Base-by-base conservation (phyloP, 2,329 filamentous ascomycete species). In the Botrytis deweyae region DNA sequence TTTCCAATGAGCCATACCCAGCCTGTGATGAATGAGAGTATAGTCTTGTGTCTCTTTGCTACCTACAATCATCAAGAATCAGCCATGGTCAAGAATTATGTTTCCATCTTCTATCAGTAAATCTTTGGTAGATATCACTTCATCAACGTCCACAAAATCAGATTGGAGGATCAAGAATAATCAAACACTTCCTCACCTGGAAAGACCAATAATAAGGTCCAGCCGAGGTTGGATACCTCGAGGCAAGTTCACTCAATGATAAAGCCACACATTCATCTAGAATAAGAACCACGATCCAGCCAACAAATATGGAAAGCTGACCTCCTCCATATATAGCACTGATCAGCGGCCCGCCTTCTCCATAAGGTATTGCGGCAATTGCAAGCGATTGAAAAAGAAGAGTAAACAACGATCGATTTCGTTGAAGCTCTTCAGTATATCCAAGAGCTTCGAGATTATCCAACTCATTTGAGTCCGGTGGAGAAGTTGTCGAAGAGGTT, bases 131-230 rank as follows among this genome's bases (percentile, higher is more conserved):
- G 10, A 40, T 1, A 25, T 65, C 42, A n/a, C 64, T 38, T 52
- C n/a, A n/a, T 33, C 52, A 16, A 20, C 16, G 22, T 58, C 49
- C 10, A 44, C 8, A 36, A 20, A 44, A 16, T 14, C 5, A n/a
- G 22, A 59, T 22, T 22, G 20, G 4, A 4, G 16, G 20, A 3
- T 18, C 14, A 9, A 29, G 22, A 68, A 55, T 2, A n/a, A 55
- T n/a, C 61, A 63, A 25, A 38, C 9, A 16, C 3, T 20, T 59
- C 3, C 70, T 42, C n/a, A 72, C 70, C 89, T 93, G 93, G 80
- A 92, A 93, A 9, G 91, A 90, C 83, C 93, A 91, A 81, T 93
- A 93, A 84, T 94, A 94, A 72, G 93, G 91, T 81, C 91, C 92
- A 79, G 91, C 91, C 69, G 90, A 90, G n/a, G 91, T 93, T 36